Percentiles rank a stretch among this genome's conserved stretches.
These are phyloP conservation scores for Malassezia japonica DNA, from an alignment of 1,284 basidiomycete genomes.

Conservation along the genomic window DNA sequence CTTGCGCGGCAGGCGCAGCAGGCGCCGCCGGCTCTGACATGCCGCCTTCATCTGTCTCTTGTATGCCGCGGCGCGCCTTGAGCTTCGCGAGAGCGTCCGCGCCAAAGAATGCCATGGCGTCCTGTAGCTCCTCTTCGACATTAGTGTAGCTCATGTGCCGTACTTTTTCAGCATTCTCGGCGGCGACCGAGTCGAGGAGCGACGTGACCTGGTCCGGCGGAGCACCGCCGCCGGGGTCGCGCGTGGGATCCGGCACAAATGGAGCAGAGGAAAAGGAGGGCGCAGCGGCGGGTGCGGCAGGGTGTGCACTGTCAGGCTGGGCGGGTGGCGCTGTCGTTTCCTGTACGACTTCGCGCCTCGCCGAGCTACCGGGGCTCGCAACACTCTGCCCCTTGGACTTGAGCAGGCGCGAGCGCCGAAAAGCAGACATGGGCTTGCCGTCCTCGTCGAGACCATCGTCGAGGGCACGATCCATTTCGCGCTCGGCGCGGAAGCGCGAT, in stretches of 20 bases:
- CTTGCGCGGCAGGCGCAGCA: not conserved
- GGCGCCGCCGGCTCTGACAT: no score
- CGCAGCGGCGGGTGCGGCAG: not conserved
- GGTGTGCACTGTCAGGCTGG: no score
- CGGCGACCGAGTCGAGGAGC: slow-evolving; percentile 23
- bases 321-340: not conserved
- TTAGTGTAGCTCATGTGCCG: slow-evolving; percentile 30
- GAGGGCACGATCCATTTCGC: not conserved
- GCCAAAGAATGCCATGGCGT: slow-evolving; percentile 33
- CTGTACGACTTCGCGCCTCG: no score
- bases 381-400: not conserved
- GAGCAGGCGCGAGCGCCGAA: slow-evolving; percentile 29
- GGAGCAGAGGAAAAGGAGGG: not conserved
- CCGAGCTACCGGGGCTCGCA: no score
- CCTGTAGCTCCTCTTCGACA: slow-evolving; percentile 29
- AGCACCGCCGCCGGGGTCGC: slow-evolving; percentile 38
- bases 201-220: slow-evolving; percentile 27
- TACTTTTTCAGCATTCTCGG: slow-evolving; percentile 34
- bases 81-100: slow-evolving; percentile 32
- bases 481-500: slow-evolving; percentile 2
- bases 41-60: not conserved
- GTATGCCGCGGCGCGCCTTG: slow-evolving; percentile 3
- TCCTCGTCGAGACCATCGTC: slow-evolving; percentile 20
- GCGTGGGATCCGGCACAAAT: slow-evolving; percentile 19
- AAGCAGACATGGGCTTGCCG: slow-evolving; percentile 37